A percentile compares a stretch with the other conserved stretches of the same genome.
phyloP scores from a whole-genome alignment of 75 land plant genomes.

The Pinus tabuliformis region DNA sequence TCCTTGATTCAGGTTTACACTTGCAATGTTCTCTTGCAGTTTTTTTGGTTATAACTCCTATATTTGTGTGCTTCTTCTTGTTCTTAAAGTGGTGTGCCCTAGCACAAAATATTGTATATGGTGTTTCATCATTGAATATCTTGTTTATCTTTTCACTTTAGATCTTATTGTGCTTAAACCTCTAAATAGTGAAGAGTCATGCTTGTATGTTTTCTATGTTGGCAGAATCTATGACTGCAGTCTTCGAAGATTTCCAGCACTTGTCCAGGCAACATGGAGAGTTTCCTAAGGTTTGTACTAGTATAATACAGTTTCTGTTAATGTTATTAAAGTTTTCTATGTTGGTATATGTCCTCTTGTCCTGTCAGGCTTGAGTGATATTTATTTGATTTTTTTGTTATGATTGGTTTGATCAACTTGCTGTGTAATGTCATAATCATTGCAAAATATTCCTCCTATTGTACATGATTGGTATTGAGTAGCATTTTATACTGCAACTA shows the following conservation, averaged over 20 bases:
- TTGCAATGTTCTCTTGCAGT: neutral
- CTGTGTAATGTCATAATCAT: constrained; percentile 1
- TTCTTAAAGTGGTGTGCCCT: no score
- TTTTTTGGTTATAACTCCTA: no score
- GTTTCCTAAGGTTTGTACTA: constrained; percentile 2
- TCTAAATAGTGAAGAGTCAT: neutral
- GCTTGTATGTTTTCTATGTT: neutral
- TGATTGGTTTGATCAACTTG: neutral
- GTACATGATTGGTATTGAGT: neutral
- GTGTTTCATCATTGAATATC: neutral
- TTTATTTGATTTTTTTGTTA: neutral
- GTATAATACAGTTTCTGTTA: neutral
- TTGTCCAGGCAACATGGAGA: neutral
- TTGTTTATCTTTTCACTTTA: neutral
- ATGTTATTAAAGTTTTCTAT: neutral
- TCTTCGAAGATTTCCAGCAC: neutral
- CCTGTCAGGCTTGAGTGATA: neutral
- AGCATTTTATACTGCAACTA: no score
- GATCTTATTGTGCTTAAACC: neutral
- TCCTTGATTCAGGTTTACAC: neutral
- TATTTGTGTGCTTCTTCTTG: no score
- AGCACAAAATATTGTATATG: neutral
- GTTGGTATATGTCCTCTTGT: neutral
- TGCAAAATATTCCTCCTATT: neutral
- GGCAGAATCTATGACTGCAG: constrained; percentile 5